phyloP scores from a whole-genome alignment of 73 alveolate species.

The Strombidium stylifer region DNA sequence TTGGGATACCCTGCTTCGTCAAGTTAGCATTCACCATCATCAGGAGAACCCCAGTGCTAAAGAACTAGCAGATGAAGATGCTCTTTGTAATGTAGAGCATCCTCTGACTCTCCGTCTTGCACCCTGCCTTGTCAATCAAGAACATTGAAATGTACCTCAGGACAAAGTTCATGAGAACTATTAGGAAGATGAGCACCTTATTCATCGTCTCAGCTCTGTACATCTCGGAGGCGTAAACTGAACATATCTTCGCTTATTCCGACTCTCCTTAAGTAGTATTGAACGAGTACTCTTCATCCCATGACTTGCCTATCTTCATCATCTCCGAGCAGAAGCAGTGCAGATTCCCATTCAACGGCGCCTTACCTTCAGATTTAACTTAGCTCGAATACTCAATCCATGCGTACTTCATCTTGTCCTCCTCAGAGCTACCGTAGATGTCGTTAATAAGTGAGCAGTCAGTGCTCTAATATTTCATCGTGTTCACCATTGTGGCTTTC shows the following conservation, averaged over 20 bases:
- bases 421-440: no score
- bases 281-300: not conserved
- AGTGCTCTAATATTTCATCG: no score
- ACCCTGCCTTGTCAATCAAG: conserved; percentile 32
- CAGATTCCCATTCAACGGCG: not conserved
- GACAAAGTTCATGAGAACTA: conserved; percentile 35
- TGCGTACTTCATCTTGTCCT: no score
- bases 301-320: no score
- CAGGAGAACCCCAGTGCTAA: conserved; percentile 44
- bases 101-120: conserved; percentile 11
- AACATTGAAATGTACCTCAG: conserved; percentile 13
- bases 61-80: conserved; percentile 25
- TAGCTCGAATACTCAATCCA: no score
- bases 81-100: conserved; percentile 2
- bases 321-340: not conserved
- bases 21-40: conserved; percentile 45
- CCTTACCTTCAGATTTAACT: no score
- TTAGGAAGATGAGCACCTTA: not conserved
- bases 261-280: not conserved
- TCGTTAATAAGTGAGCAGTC: no score
- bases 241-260: not conserved
- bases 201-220: not conserved
- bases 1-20: not conserved
- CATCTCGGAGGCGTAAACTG: not conserved
- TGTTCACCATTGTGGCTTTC: not conserved